Evolutionary conservation across 1,139 yeast species (phyloP).

Genomic region (Sugiyamaella japonica): DNA sequence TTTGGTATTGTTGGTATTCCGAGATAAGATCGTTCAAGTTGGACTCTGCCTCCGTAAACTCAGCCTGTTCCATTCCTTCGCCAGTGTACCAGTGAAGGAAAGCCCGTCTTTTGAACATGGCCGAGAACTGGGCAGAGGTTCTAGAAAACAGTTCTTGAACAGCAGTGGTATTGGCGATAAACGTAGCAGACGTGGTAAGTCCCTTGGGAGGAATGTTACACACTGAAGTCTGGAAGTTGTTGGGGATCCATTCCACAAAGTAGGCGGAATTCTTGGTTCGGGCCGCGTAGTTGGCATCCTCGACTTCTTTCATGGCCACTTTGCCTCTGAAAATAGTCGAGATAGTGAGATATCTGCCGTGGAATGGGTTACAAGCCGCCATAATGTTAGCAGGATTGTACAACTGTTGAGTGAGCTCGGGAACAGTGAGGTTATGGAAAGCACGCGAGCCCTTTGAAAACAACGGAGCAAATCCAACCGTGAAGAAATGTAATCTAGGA

Average conservation of each 20-base stretch:
- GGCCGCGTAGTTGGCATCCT: constrained; percentile 82
- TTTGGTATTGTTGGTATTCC: constrained; percentile 93
- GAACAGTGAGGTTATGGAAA: constrained; percentile 81
- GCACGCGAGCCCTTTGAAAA: constrained; percentile 71
- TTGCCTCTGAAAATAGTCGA: constrained; percentile 94
- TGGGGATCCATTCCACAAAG: constrained; percentile 96
- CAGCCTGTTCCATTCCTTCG: constrained; percentile 95
- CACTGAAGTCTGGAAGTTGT: constrained; percentile 90
- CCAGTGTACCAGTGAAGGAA: constrained; percentile 94
- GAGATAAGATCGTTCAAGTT: constrained; percentile 85
- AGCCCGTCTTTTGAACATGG: constrained; percentile 92
- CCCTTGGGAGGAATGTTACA: constrained; percentile 88
- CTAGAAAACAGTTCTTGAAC: constrained; percentile 83
- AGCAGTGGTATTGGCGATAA: constrained; percentile 88
- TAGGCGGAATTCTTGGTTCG: constrained; percentile 54
- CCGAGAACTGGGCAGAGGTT: constrained; percentile 87
- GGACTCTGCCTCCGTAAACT: constrained; percentile 83
- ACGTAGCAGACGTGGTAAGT: constrained; percentile 86
- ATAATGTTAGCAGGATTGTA: constrained; percentile 90
- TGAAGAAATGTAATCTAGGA: constrained; percentile 92
- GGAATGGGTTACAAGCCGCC: constrained; percentile 92
- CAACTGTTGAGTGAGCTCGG: constrained; percentile 91
- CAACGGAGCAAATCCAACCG: constrained; percentile 93
- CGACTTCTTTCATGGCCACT: constrained; percentile 88
- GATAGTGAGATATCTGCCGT: constrained; percentile 90